Percentiles rank a stretch among this genome's conserved stretches.
Conservation (phyloP, 2,329 filamentous ascomycete species). For the Penicillium sp. region DNA sequence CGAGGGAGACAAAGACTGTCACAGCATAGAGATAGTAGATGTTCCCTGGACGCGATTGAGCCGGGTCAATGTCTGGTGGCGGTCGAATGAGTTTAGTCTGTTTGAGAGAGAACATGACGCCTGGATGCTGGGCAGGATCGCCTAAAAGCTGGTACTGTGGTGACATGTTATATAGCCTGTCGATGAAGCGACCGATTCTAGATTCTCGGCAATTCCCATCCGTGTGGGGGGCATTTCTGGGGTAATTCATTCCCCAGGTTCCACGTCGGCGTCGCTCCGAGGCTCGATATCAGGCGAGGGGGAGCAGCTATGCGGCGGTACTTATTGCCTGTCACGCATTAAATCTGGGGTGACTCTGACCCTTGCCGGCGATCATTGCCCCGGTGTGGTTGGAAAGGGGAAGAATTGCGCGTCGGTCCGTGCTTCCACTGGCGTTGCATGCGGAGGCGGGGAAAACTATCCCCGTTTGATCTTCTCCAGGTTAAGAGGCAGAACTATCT, state of each 20-base stretch:
- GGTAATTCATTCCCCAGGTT: conserved; percentile 4
- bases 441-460: neutral
- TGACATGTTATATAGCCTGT: conserved; percentile 1
- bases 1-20: conserved; percentile 23
- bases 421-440: neutral
- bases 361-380: neutral
- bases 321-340: neutral
- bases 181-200: neutral
- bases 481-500: too few relatives aligned
- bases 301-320: neutral
- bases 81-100: conserved; percentile 16
- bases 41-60: conserved; percentile 1
- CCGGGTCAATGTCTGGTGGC: conserved; percentile 7
- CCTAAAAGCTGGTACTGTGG: neutral
- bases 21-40: conserved; percentile 12
- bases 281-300: neutral
- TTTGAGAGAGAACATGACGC: conserved; percentile 13
- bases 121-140: neutral
- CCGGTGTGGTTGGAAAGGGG: neutral
- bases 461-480: too few relatives aligned
- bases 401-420: neutral
- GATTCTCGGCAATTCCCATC: neutral
- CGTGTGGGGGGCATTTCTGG: conserved; percentile 2
- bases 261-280: conserved; percentile 1
- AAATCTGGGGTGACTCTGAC: neutral